Evolutionary conservation across 108 stramenopile species (phyloP).

Genomic region (Schizochytrium sp.): DNA sequence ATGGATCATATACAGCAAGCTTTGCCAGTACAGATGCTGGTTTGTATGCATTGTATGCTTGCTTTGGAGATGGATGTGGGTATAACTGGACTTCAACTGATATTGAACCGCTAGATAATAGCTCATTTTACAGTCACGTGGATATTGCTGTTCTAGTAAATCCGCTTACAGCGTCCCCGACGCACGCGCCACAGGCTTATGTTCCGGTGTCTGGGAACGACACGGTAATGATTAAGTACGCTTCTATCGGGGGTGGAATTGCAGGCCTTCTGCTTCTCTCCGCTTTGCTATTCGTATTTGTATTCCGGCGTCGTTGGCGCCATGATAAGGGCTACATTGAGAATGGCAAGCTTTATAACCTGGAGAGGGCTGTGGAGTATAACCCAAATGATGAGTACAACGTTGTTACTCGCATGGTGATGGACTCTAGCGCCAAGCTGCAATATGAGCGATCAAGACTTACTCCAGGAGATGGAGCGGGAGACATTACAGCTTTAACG

Average conservation of each 20-base stretch:
- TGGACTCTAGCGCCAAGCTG: not conserved
- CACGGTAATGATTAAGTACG: not conserved
- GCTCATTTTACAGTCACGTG: slow-evolving; percentile 42
- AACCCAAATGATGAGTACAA: not conserved
- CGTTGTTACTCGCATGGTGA: not conserved
- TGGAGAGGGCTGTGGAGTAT: not conserved
- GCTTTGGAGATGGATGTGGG: slow-evolving; percentile 31
- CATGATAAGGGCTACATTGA: slow-evolving; percentile 31
- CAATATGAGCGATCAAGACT: not conserved
- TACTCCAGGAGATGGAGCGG: not conserved
- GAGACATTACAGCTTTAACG: not conserved
- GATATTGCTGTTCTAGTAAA: not conserved
- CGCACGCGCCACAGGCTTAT: not conserved
- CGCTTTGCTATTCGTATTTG: not conserved
- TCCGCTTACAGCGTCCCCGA: slow-evolving; percentile 15
- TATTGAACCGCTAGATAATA: not conserved
- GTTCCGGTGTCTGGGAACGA: not conserved
- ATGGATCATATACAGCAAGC: slow-evolving; percentile 32
- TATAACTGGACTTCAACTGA: slow-evolving; percentile 3
- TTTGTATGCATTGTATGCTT: not conserved
- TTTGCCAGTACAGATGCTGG: not conserved
- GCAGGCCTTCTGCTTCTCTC: not conserved
- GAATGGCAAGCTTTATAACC: slow-evolving; percentile 39
- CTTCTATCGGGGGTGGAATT: slow-evolving; percentile 21
- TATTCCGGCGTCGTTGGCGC: slow-evolving; percentile 2